Evolutionary conservation across 257 asterid genomes (phyloP).

Genomic region (Nicotiana otophora): DNA sequence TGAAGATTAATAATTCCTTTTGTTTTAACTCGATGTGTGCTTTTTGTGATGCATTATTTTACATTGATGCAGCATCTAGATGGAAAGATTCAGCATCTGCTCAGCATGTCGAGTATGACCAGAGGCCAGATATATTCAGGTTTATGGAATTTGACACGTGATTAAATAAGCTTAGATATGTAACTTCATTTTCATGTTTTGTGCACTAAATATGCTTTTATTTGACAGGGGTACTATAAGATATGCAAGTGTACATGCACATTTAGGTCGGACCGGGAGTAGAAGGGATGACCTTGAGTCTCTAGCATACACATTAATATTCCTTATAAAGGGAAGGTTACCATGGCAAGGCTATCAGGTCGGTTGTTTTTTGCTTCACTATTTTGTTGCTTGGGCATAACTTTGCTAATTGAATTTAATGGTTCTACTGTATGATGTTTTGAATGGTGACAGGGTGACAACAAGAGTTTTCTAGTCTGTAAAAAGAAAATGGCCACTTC

Average conservation of each 20-base stretch:
- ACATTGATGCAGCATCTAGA: slow-evolving; percentile 57
- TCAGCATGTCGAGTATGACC: slow-evolving; percentile 95
- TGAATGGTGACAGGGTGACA: slow-evolving; percentile 71
- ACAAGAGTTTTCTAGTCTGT: slow-evolving; percentile 90
- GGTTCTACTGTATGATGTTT: slow-evolving; percentile 8
- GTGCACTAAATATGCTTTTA: background rate
- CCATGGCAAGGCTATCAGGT: slow-evolving; percentile 99
- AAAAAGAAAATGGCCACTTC: slow-evolving; percentile 98
- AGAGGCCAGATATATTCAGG: slow-evolving; percentile 99
- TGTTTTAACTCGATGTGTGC: background rate
- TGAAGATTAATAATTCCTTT: background rate
- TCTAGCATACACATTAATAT: slow-evolving; percentile 83
- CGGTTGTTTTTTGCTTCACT: slow-evolving; percentile 15
- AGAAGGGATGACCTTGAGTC: slow-evolving; percentile 98
- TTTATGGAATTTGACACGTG: slow-evolving; percentile 15
- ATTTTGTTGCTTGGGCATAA: background rate
- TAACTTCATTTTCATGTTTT: slow-evolving; percentile 5
- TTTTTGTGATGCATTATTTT: background rate
- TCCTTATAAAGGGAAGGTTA: slow-evolving; percentile 87
- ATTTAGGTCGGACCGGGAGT: slow-evolving; percentile 97
- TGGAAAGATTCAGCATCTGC: slow-evolving; percentile 98
- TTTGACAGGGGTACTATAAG: slow-evolving; percentile 83
- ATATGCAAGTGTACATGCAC: slow-evolving; percentile 99
- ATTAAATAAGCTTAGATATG: background rate
- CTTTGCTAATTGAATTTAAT: background rate